Base-by-base conservation (phyloP, 495 filamentous ascomycete species). In the Apodospora peruviana region DNA sequence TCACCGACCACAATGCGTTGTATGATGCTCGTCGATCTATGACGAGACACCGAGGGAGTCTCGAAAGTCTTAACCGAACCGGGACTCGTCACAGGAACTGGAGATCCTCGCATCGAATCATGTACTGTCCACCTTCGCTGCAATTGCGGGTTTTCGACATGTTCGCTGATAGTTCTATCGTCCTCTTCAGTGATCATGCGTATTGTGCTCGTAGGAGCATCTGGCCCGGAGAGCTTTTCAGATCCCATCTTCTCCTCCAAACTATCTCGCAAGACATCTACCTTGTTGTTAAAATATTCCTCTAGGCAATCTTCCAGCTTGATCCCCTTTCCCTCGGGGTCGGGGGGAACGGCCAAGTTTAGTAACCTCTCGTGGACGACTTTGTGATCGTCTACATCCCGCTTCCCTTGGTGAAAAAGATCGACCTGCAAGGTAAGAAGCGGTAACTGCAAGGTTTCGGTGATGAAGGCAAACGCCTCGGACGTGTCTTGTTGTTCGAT, bases 381-480 rank as follows among this genome's bases (percentile, higher is more conserved):
- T 59, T 93, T 94, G 69, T 96, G 93, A 58, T 98, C 93, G 58
- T 91, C 90, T 19, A 75, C 80, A 21, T 78, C 80, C 49, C 88
- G 81, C 60, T 93, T 89, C 3, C 91, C 93, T 5, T 86, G 85
- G 52, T 98, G 93, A 53, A 87, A 96, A 21, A 98, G 84, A 57
- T 96, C 90, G 75, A 96, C 91, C 54, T 95, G 95, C 16, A 98
- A 69, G 0, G 91, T 89, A 18, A 98, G 80, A 7, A 96, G 79
- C 4, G 93, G 93, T 22, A 98, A 66, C 50, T 94, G 82, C 25
- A 98, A 73, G 32, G 81, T 88, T 45, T 87, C 91, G 2, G 91
- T 95, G 43, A 98, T 88, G 66, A 96, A 96, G 0, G 83, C 86
- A 62, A 96, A 98, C 2, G 91, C 91, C 64, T 98, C 93, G 0